A percentile compares a stretch with the other conserved stretches of the same genome.
These are phyloP conservation scores for Yamadazyma atlantica DNA, from an alignment of 1,139 yeast species.

Conservation along the genomic window DNA sequence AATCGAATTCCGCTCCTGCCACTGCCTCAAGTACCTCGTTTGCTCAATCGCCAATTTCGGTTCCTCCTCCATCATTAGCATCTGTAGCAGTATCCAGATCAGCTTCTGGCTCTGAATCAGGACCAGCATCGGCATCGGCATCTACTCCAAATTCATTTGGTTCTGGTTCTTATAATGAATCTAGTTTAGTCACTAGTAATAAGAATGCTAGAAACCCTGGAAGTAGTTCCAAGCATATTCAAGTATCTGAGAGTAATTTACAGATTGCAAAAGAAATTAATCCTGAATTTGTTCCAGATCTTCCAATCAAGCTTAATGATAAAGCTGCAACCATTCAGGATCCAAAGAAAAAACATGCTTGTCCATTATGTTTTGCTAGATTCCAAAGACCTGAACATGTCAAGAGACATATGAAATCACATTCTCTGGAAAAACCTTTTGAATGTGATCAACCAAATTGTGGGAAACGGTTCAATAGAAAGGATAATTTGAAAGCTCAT, in stretches of 20 bases:
- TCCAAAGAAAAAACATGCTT: conserved; percentile 67
- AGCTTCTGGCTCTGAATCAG: not conserved
- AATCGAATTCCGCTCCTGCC: conserved; percentile 9
- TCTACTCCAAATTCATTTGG: conserved; percentile 1
- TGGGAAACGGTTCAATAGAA: conserved; percentile 72
- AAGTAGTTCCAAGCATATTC: not conserved
- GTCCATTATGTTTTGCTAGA: conserved; percentile 72
- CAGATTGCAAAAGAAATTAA: conserved; percentile 14
- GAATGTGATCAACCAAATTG: conserved; percentile 73
- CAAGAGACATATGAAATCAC: conserved; percentile 84
- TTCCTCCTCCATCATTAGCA: conserved; percentile 3
- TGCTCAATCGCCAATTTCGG: conserved; percentile 3
- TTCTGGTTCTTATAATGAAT: conserved; percentile 1
- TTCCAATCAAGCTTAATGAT: conserved; percentile 25
- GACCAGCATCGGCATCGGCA: conserved; percentile 4
- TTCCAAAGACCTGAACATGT: conserved; percentile 94
- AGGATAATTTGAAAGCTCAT: conserved; percentile 69
- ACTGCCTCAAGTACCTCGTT: conserved; percentile 6
- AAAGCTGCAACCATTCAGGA: conserved; percentile 35
- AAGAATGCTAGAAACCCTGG: not conserved
- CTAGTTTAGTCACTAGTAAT: conserved; percentile 3
- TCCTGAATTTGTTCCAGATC: conserved; percentile 19
- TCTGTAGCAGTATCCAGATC: not conserved
- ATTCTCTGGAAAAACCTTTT: conserved; percentile 84
- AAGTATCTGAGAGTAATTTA: conserved; percentile 8